A percentile compares a stretch with the other conserved stretches of the same genome.
Conservation (phyloP, 2,329 filamentous ascomycete species). For the Dissoconium aciculare region DNA sequence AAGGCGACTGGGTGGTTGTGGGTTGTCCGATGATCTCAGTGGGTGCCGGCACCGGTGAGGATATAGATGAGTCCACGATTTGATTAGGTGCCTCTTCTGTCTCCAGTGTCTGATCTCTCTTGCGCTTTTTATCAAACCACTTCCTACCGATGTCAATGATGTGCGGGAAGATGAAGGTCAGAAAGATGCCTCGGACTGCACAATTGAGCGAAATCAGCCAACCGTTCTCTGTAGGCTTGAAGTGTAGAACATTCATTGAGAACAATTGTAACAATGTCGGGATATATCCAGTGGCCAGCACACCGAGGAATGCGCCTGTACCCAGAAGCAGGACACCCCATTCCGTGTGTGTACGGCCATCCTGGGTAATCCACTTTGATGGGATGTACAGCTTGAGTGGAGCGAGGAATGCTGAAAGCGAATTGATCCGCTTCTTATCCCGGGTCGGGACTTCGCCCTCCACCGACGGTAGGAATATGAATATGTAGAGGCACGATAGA, state of each 20-base stretch:
- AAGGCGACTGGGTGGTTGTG: slow-evolving; percentile 1
- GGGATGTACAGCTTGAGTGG: slow-evolving; percentile 48
- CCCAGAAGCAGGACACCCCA: slow-evolving; percentile 51
- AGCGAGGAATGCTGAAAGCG: slow-evolving; percentile 43
- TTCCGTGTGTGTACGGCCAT: slow-evolving; percentile 40
- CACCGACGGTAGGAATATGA: slow-evolving; percentile 35
- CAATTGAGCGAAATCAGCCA: slow-evolving; percentile 33
- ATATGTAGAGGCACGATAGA: slow-evolving; percentile 28
- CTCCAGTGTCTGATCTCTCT: slow-evolving; percentile 23
- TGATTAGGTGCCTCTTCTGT: slow-evolving; percentile 17
- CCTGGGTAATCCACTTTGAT: slow-evolving; percentile 36
- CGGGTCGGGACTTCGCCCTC: too few species aligned
- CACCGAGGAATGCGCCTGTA: slow-evolving; percentile 50
- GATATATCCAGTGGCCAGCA: slow-evolving; percentile 55
- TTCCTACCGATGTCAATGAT: slow-evolving; percentile 30
- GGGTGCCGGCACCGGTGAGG: slow-evolving; percentile 15
- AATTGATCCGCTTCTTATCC: slow-evolving; percentile 21
- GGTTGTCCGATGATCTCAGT: too few species aligned
- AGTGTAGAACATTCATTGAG: slow-evolving; percentile 31
- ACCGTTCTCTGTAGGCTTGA: slow-evolving; percentile 32
- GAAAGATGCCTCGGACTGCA: slow-evolving; percentile 30
- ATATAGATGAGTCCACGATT: slow-evolving; percentile 28
- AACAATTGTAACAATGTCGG: slow-evolving; percentile 42
- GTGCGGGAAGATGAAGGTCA: slow-evolving; percentile 31
- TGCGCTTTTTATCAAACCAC: slow-evolving; percentile 26